Base-by-base conservation (phyloP, 2,329 filamentous ascomycete species). In the Fusarium armeniacum region DNA sequence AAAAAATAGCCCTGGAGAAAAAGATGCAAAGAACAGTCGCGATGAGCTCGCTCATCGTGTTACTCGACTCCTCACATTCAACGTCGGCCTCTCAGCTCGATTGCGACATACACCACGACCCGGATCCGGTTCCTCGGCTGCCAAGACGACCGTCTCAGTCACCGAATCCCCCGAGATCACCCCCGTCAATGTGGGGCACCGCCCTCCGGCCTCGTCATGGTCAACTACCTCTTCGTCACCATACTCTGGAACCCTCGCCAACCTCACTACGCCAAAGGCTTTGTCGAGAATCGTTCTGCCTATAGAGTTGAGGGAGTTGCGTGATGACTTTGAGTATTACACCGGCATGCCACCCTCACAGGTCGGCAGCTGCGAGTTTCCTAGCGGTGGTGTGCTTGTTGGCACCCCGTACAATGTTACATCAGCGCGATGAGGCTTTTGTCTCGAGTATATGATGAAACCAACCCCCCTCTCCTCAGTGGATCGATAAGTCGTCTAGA, bases 21-120 rank as follows among this genome's bases (percentile, higher is more conserved):
- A 74, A 24, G 79, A 81, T 55, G 79, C 79, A 30, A 75, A 77
- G 41, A 79, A 78, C 68, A 79, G 78, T 58, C 73, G 73, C 60
- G 70, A 77, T 53, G 77, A 76, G 35, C 76, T 81, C 16, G 73
- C 76, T 20, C 76, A 77, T 35, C 77, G 79, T 30, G 78, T 79
- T 47, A 69, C 69, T 3, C 70, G 79, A 47, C 64, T 81, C 5
- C 72, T 81, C 49, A 77, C 77, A 20, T 79, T 78, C 66, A 80
- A 80, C 67, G 65, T 75, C 35, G 65, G 71, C 38, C 74, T 81
- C 24, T 66, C 79, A n/a, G 55, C 65, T 9, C 75, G 79, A 30
- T 74, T 81, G 70, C 76, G 77, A 70, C 67, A 52, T 51, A 76
- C 67, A 26, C n/a, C 35, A 38, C 28, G 64, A 62, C 55, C 70